Evolutionary conservation across 164 flowering plant species (phyloP).

Genomic region (Aristolochia contorta): DNA sequence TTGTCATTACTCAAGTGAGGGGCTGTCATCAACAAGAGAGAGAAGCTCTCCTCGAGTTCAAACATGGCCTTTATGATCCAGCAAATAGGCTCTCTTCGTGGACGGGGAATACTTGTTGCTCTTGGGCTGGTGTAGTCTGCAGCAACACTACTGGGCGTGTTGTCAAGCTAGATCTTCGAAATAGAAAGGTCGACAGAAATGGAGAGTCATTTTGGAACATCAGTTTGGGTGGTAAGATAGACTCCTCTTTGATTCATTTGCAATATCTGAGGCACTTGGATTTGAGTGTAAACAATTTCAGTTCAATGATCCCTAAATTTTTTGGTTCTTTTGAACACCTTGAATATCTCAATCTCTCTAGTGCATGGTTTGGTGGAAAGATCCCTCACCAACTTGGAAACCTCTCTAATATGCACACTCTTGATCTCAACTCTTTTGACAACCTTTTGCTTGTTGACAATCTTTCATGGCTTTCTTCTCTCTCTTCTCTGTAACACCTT

Average conservation of each 20-base stretch:
- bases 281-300: background rate
- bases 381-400: conserved; percentile 6
- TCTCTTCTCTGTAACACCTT: no score
- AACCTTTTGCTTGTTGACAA: no score
- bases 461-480: no score
- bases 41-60: conserved; percentile 1
- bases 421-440: no score
- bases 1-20: background rate
- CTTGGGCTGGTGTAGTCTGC: background rate
- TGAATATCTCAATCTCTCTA: conserved; percentile 4
- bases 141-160: conserved; percentile 1
- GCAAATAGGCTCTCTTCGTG: background rate
- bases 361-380: background rate
- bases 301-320: conserved; percentile 2
- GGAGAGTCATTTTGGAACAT: no score
- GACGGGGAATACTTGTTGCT: background rate
- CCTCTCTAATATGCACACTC: no score
- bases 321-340: conserved; percentile 1
- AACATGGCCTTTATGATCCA: background rate
- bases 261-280: background rate
- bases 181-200: no score
- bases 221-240: background rate
- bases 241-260: background rate
- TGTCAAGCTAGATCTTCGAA: conserved; percentile 1
- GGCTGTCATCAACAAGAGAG: background rate